Conservation (phyloP, 179 eudicot species). For the Camellia oleifera region DNA sequence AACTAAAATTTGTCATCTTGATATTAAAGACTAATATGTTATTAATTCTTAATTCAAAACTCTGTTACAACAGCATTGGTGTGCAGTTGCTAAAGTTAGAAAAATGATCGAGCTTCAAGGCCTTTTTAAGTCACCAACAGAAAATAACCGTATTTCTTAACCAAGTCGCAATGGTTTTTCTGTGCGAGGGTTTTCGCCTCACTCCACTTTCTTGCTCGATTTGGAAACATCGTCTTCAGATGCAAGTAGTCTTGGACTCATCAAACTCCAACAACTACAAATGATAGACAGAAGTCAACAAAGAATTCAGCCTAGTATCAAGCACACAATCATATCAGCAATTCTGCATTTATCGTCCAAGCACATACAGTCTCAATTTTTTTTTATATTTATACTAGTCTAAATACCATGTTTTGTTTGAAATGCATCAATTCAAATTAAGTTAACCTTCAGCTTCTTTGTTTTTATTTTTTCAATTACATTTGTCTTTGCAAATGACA, state of each 20-base stretch:
- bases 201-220: slow-evolving; percentile 29
- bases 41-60: slow-evolving; percentile 11
- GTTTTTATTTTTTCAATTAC: neutral
- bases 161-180: neutral
- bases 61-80: neutral
- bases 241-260: slow-evolving; percentile 50
- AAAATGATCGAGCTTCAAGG: neutral
- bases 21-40: neutral
- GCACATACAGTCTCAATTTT: no score
- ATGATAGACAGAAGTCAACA: neutral
- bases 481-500: neutral
- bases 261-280: slow-evolving; percentile 79
- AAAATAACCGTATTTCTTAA: neutral
- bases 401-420: neutral
- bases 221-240: slow-evolving; percentile 31
- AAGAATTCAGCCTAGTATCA: neutral
- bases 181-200: neutral
- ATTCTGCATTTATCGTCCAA: neutral
- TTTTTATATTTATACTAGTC: neutral
- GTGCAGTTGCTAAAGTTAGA: neutral
- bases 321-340: neutral
- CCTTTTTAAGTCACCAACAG: neutral
- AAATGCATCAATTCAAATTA: neutral
- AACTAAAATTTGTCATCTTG: no score
- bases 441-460: neutral